Evolutionary conservation across 305 asterid species (phyloP), one percentile per base, ranked within the genome.

Genomic region (Fraxinus sp.): DNA sequence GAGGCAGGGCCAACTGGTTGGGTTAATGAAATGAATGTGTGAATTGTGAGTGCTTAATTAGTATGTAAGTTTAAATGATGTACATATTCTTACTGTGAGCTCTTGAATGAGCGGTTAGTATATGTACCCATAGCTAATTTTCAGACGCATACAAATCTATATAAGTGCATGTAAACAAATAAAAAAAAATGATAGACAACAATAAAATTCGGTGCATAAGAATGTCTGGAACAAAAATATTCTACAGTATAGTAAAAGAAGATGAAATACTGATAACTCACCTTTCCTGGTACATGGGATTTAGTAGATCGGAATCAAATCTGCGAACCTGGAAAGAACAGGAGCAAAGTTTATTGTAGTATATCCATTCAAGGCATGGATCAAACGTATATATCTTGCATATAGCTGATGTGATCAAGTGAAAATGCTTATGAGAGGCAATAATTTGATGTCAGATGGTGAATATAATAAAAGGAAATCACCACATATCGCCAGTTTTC

Each of bases 211-310:
- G 81, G 83, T 44, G 76, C 74, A 87, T 76, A 75, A 77, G 62
- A 70, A 75, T 79, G 81, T 55, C 33, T 18, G 71, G 20, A 18
- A 9, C 70, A 79, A 73, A 62, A 4, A 14, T 18, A 26, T 81
- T 68, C 41, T 81, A 74, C 18, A 52, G 78, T 11, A 44, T 20
- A 26, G 80, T 81, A 62, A 55, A 44, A 81, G 77, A 83, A 24
- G 79, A 73, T 39, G 73, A 55, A 79, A 46, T 62, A 32, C 46
- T 13, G 78, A 79, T 75, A 81, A 44, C 84, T 83, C 41, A 95
- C 98, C 97, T 94, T 88, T 89, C 93, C 92, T 95, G 88, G 55
- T 95, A 95, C 99, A 95, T 95, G 41, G 91, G 95, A 85, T 95
- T 78, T 82, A 95, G 89, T 76, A 84, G 90, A 78, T 79, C 90